phyloP scores from a whole-genome alignment of 2,329 filamentous ascomycete species.

The Endocalyx cinctus region DNA sequence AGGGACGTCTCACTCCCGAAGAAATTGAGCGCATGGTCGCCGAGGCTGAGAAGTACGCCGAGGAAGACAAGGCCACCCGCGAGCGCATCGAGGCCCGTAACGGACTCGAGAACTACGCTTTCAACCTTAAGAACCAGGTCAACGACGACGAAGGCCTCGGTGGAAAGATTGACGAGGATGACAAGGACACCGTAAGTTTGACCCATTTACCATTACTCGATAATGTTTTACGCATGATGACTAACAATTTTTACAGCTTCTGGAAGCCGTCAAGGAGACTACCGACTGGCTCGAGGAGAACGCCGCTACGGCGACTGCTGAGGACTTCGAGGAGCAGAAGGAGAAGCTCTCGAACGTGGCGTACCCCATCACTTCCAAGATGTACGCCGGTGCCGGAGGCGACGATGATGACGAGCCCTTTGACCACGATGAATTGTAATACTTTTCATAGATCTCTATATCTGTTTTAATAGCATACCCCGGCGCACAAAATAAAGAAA shows the following conservation, averaged over 20 bases:
- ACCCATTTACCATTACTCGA: no score
- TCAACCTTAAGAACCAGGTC: constrained; percentile 98
- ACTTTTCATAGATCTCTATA: constrained; percentile 20
- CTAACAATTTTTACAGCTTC: constrained; percentile 52
- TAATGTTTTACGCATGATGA: not conserved
- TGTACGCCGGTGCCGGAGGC: constrained; percentile 68
- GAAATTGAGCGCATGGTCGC: constrained; percentile 99
- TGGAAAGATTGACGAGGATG: constrained; percentile 96
- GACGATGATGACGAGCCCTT: constrained; percentile 67
- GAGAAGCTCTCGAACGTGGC: constrained; percentile 97
- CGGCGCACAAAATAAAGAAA: constrained; percentile 26
- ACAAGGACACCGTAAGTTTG: constrained; percentile 83
- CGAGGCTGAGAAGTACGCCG: constrained; percentile 97
- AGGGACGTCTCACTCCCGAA: constrained; percentile 91
- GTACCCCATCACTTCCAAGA: constrained; percentile 98
- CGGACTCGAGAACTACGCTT: constrained; percentile 97
- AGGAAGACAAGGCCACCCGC: constrained; percentile 97
- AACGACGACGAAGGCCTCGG: constrained; percentile 95
- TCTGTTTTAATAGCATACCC: constrained; percentile 25
- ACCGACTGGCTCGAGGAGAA: constrained; percentile 98
- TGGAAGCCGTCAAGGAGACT: constrained; percentile 95
- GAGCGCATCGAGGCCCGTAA: constrained; percentile 97
- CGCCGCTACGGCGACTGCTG: constrained; percentile 73
- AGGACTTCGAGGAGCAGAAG: constrained; percentile 99
- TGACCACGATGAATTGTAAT: constrained; percentile 75